Percentiles rank a stretch among this genome's conserved stretches.
These are phyloP conservation scores for Picea abies DNA, from an alignment of 83 land plant species.

Conservation along the genomic window DNA sequence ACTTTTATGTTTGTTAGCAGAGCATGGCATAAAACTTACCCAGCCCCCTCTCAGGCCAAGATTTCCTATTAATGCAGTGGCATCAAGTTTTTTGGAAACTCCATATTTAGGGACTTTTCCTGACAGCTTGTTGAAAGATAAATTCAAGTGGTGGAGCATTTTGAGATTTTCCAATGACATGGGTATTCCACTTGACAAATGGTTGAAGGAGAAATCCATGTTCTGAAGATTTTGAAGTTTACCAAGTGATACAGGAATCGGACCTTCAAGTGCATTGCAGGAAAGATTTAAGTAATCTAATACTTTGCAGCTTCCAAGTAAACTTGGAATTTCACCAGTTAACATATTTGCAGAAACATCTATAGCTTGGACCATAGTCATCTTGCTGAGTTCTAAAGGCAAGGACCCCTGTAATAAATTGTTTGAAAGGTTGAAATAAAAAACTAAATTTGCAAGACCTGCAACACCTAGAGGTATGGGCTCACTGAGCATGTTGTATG, in stretches of 20 bases:
- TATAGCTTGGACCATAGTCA: too few relatives aligned
- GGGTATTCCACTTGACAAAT: constrained; percentile 35
- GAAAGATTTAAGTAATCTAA: constrained; percentile 17
- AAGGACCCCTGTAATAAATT: too few relatives aligned
- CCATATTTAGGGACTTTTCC: constrained; percentile 42
- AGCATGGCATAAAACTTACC: constrained; percentile 20
- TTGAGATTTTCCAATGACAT: neutral
- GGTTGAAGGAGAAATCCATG: constrained; percentile 30
- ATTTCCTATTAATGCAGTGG: constrained; percentile 11
- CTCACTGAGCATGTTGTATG: too few relatives aligned
- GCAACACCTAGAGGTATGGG: too few relatives aligned
- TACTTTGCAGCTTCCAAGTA: constrained; percentile 4
- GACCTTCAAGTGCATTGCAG: constrained; percentile 23
- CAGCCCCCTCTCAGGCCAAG: constrained; percentile 15
- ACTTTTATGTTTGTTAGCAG: neutral
- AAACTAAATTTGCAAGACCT: too few relatives aligned
- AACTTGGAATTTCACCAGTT: constrained; percentile 28
- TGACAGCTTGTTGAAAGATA: constrained; percentile 41
- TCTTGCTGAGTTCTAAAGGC: too few relatives aligned
- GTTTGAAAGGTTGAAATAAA: too few relatives aligned
- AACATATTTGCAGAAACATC: neutral
- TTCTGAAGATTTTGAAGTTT: constrained; percentile 11
- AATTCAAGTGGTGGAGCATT: constrained; percentile 12
- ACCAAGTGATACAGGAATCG: constrained; percentile 25
- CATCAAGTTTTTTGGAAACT: constrained; percentile 20